A percentile compares a stretch with the other conserved stretches of the same genome.
Evolutionary conservation across 148 eudicot genomes (phyloP).

Genomic region (Nepenthes mirabilis): DNA sequence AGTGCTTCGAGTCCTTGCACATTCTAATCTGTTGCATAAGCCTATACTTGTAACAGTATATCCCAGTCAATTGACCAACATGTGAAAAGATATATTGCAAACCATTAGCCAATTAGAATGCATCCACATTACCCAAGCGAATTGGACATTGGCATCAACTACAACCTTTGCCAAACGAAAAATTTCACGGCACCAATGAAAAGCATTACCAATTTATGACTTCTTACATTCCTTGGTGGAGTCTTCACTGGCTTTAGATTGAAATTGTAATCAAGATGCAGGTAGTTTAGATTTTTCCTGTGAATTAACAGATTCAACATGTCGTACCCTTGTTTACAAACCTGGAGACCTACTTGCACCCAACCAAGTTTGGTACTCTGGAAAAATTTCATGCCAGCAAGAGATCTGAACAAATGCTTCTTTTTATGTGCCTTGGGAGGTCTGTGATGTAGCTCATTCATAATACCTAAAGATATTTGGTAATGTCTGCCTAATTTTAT

Average conservation of each 20-base stretch:
- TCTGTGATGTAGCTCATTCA: constrained; percentile 95
- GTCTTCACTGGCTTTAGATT: constrained; percentile 98
- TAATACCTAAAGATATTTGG: no score
- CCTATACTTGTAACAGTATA: constrained; percentile 95
- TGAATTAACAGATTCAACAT: constrained; percentile 96
- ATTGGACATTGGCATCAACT: constrained; percentile 96
- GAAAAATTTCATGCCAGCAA: constrained; percentile 91
- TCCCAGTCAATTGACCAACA: constrained; percentile 98
- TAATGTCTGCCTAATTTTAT: no score
- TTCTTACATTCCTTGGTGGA: constrained; percentile 95
- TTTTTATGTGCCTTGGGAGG: constrained; percentile 99
- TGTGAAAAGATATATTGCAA: constrained; percentile 95
- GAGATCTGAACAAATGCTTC: constrained; percentile 89
- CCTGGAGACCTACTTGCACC: constrained; percentile 99
- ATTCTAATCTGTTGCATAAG: constrained; percentile 96
- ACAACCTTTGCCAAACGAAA: constrained; percentile 95
- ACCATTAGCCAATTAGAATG: constrained; percentile 98
- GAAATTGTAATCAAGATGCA: constrained; percentile 97
- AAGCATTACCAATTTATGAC: constrained; percentile 97
- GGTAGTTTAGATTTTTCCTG: constrained; percentile 88
- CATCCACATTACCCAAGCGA: constrained; percentile 98
- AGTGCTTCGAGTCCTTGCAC: constrained; percentile 97
- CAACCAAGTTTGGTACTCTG: constrained; percentile 96
- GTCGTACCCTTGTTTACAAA: constrained; percentile 97
- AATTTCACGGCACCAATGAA: constrained; percentile 97